Conservation (phyloP, 148 eudicot genomes). For the Gaultheria prostrata region DNA sequence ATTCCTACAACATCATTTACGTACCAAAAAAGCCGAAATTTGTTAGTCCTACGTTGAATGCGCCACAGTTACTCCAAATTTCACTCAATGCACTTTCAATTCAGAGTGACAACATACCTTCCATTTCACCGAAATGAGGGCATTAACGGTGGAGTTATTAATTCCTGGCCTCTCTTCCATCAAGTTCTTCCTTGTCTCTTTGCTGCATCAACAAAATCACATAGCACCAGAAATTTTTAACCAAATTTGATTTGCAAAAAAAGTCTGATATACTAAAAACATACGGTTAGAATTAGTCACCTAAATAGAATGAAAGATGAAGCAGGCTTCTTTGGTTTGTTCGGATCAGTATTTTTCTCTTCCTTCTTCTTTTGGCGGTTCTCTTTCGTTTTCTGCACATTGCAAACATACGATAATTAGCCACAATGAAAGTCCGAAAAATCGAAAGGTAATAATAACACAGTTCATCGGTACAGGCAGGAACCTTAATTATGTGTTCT, state of each 20-base stretch:
- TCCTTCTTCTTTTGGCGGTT: conserved; percentile 49
- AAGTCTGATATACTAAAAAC: neutral
- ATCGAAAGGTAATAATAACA: neutral
- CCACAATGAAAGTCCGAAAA: neutral
- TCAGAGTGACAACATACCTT: conserved; percentile 40
- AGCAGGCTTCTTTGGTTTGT: conserved; percentile 85
- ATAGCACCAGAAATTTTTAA: neutral
- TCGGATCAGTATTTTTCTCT: conserved; percentile 65
- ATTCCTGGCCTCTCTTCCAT: conserved; percentile 62
- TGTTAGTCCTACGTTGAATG: neutral
- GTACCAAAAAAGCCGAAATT: neutral
- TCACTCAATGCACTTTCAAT: neutral
- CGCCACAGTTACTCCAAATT: neutral
- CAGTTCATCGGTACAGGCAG: neutral
- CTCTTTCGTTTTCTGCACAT: conserved; percentile 67
- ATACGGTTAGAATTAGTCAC: conserved; percentile 20
- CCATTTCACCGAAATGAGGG: conserved; percentile 84
- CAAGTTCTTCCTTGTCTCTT: conserved; percentile 71
- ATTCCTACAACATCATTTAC: conserved; percentile 38
- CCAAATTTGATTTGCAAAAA: neutral
- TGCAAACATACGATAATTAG: neutral
- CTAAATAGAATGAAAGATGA: conserved; percentile 81
- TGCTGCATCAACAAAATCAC: conserved; percentile 37
- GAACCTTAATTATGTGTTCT: conserved; percentile 77
- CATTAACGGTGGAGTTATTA: conserved; percentile 57